Evolutionary conservation across 768 basidiomycete genomes (phyloP), one percentile per base, ranked within the genome.

Genomic region (Pulveroboletus sp.): DNA sequence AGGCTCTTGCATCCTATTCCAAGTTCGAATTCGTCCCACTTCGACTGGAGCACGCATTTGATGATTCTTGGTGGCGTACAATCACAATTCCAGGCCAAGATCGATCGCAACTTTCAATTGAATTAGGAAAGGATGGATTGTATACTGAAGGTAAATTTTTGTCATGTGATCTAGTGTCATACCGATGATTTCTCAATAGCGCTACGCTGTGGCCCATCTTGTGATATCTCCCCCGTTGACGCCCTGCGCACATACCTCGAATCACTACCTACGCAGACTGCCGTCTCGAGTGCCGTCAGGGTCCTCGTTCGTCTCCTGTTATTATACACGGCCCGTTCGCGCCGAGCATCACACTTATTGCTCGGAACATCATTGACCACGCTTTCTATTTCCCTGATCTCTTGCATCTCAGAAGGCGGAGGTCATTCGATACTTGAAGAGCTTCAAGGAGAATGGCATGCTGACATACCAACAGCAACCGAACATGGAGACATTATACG

Each of bases 311-410:
- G 88, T 17, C 68, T 90, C n/a, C 72, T 93, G 12, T 72, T 91
- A 22, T 69, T 90, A 16, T 75, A 87, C 56, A 83, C 85, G 0
- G 82, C 89, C 5, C 67, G 70, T 22, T 72, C 76, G 1, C 76
- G 71, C 5, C 63, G 66, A 5, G 82, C 82, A n/a, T 89, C 89
- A 0, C 89, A 92, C 63, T 72, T 92, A 14, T 72, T 91, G 13
- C 75, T 91, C 12, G 90, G 90, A 53, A 85, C 88, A 13, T 84
- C 82, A 2, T 70, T 90, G n/a, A 91, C 90, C 2, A 81, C 83
- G 0, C 71, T 92, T 1, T 88, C 89, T 0, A 76, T 91, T 27
- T 78, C 80, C 19, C 68, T 91, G 19, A 85, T 91, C 49, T 82
- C 86, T 4, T 80, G 78, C 11, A 81, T 92, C 37, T 76, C 86